Percentiles rank a stretch among this genome's conserved stretches.
These are phyloP conservation scores for Penicillium riverlandense DNA, from an alignment of 495 filamentous ascomycete genomes.

Conservation along the genomic window DNA sequence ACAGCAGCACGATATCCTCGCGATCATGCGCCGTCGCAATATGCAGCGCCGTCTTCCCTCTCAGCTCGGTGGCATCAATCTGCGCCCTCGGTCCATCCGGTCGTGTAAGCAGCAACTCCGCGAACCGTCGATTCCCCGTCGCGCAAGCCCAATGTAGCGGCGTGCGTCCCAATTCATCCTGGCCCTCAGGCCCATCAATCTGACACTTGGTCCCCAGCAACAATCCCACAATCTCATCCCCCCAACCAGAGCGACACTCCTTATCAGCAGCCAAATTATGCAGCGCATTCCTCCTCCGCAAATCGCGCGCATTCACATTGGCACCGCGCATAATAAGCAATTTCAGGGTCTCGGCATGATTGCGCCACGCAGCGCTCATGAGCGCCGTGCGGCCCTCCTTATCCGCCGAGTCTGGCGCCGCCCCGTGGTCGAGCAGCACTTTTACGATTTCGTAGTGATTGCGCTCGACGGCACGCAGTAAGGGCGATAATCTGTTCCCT, in stretches of 20 bases:
- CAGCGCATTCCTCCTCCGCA: constrained; percentile 33
- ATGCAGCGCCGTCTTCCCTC: constrained; percentile 56
- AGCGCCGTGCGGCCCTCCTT: constrained; percentile 47
- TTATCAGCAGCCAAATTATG: constrained; percentile 54
- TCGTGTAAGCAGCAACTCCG: constrained; percentile 45
- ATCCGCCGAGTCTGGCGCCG: constrained; percentile 31
- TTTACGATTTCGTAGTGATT: constrained; percentile 40
- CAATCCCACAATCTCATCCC: constrained; percentile 39
- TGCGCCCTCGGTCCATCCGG: constrained; percentile 33
- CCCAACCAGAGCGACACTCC: constrained; percentile 39
- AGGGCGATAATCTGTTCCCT: constrained; percentile 33
- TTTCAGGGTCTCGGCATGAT: constrained; percentile 43
- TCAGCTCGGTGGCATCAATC: constrained; percentile 45
- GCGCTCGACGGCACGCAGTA: constrained; percentile 45
- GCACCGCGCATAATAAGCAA: constrained; percentile 43
- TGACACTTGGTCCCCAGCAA: constrained; percentile 35
- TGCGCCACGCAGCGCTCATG: constrained; percentile 54
- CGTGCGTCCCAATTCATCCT: constrained; percentile 45
- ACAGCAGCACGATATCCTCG: constrained; percentile 46
- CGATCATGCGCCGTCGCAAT: constrained; percentile 48
- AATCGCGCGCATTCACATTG: constrained; percentile 39
- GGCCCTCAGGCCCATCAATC: constrained; percentile 31
- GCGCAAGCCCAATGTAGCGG: constrained; percentile 59
- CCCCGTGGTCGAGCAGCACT: constrained; percentile 37
- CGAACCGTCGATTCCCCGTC: constrained; percentile 49